Base-by-base conservation (phyloP, 2,329 filamentous ascomycete species). In the Onygenales sp. region DNA sequence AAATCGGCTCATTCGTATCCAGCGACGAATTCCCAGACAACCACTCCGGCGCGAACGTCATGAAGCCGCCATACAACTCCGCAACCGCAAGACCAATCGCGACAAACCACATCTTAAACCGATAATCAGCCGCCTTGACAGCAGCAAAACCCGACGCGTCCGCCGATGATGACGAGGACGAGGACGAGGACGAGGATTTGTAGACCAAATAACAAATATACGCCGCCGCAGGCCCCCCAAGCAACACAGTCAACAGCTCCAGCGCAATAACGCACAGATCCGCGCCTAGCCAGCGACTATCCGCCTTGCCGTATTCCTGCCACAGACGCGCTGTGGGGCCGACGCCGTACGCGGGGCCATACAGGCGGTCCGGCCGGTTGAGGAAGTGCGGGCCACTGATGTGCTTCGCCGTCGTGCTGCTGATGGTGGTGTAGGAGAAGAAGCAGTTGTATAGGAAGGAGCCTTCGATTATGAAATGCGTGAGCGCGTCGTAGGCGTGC, bases 371-470 rank as follows among this genome's bases (percentile, higher is more conserved):
- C 14, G 70, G 63, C n/a, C 68, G 63, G 21, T 77, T 77, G 3
- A 83, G 70, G 66, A 83, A 83, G 62, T 75, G 75, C 21, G 70
- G 70, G 14, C 48, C 56, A 13, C 51, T 36, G 36, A 50, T 42
- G 11, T 54, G 55, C 6, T 54, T 54, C 7, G 58, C 49, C 42
- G 58, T 46, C n/a, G 55, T 42, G 40, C 69, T 68, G 6, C 74
- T 69, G 40, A 80, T 66, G 17, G 68, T 63, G 47, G 71, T 70
- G 62, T 75, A 83, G 60, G 78, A 78, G 78, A 90, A 92, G 79
- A 97, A 94, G 75, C 88, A 95, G 73, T 95, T 88, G 77, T 90
- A 96, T 27, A 96, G 82, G 71, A 89, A 97, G 63, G 83, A 86
- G 52, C 89, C 91, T 74, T 97, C 92, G 67, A 97, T 86, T 67